Evolutionary conservation across 345 rosid species (phyloP), one percentile per base, ranked within the genome.

Genomic region (Iberis pinnata): DNA sequence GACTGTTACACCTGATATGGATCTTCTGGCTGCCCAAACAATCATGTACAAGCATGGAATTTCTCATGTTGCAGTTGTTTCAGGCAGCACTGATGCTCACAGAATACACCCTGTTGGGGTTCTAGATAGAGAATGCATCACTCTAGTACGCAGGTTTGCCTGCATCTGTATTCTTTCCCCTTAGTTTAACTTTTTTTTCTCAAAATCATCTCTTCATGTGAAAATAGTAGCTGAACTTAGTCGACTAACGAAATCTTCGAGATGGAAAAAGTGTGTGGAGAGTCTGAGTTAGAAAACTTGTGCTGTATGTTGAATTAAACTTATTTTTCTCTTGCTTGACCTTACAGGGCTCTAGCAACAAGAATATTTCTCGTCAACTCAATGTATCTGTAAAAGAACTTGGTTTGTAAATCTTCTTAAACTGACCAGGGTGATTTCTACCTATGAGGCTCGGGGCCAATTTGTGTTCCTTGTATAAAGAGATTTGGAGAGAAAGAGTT

Each of bases 111-210:
- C 81, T 52, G 83, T 89, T 69, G 97, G 97, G 40, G 72, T 86
- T 73, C 55, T 89, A 40, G 97, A 89, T 71, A 76, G 61, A 70
- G 88, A 86, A 64, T 77, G 90, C 60, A 84, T 89, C 73, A 68
- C 61, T 44, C 43, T 89, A 42, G 76, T 86, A 44, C 78, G 67
- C 81, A 84, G 94, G 89, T 89, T 56, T 24, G 43, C 54, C 49
- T 43, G n/a, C 50, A 41, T 13, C 38, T 26, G 9, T 36, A 22
- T 3, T 29, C 33, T 29, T 18, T 56, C 52, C 43, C 33, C 36
- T 35, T 29, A 16, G 18, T 50, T 40, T 43, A 24, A n/a, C 12
- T 29, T 12, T 32, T 32, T n/a, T 29, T 32, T 32, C 37, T 9
- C 37, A 32, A 9, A n/a, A 32, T 32, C 37, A 32, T n/a, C 12